Evolutionary conservation across 2,329 filamentous ascomycete species (phyloP), one percentile per base, ranked within the genome.

Genomic region (Tolypocladium album): DNA sequence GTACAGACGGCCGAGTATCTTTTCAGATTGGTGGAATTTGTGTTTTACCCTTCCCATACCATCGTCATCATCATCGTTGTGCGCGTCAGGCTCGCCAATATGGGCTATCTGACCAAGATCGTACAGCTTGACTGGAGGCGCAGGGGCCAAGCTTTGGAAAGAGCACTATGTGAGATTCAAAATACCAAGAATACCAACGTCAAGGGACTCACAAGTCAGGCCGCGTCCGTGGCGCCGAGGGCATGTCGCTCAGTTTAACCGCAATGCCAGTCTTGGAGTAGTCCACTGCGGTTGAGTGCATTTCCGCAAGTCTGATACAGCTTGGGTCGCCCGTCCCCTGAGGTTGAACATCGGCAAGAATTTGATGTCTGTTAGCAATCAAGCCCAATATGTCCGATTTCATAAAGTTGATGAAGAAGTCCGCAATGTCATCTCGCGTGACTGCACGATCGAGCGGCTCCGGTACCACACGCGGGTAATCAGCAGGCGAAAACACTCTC

Each of bases 371-470:
- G 0, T 73, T 84, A 0, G 87, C 85, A 64, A 91, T 89, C 53
- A 86, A 69, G 0, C 86, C 87, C 1, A 90, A 71, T 22, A 85
- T 78, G 65, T 90, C 86, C 0, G 81, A 83, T 62, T 81, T 78
- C 85, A 90, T 89, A 62, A 90, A 91, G 20, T 85, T 77, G n/a
- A 95, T 79, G 63, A 96, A 94, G 72, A 93, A 94, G 13, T 88
- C 77, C 0, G 85, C 85, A 75, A 96, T 94, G 65, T 95, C 90
- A 0, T 81, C 70, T 2, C 72, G 71, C 1, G 71, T 72, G 0
- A 95, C 88, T 0, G 73, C 63, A 0, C 88, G 78, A 9, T 80
- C 77, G n/a, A 95, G 80, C 56, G 86, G 77, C 0, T 78, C 62
- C 0, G 88, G 82, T 0, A 64, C 20, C 0, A 82, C 77, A 1